Evolutionary conservation across 495 filamentous ascomycete species (phyloP), one percentile per base, ranked within the genome.

Genomic region (Cryomyces minteri): DNA sequence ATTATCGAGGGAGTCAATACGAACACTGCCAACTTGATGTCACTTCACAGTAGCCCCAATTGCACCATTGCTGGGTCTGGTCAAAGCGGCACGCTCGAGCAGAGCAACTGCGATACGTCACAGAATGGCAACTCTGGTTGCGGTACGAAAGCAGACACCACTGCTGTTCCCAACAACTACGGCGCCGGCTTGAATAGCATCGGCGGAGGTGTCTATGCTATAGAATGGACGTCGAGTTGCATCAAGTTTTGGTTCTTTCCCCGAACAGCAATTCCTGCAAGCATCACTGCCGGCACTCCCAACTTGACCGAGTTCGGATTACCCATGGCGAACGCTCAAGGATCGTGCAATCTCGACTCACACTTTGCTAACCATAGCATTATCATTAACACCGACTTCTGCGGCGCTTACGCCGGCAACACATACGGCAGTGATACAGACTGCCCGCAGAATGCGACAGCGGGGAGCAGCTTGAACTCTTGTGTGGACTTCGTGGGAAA

Each of bases 1-100:
- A 86, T 94, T 52, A 79, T 94, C 57, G 86, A 95, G 57, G 83
- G 83, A 37, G 81, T 92, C 48, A 85, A 90, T 61, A 53, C 65
- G 32, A 68, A 78, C 42, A 60, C 67, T 0, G 63, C 69, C 44
- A 81, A 88, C 51, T 57, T 68, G 36, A 76, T 92, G 51, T 78
- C 84, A 3, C 67, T 94, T 32, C 88, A 94, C 58, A 90, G 85
- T 0, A 57, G 58, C 6, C 60, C 68, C 9, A 70, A 71, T n/a
- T 92, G 84, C 60, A 62, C 51, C 33, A 62, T 86, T 46, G 62
- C 62, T 42, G 58, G 61, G 7, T 70, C 68, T 40, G 60, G 67
- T 1, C 62, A 76, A 50, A 59, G 67, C 8, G 68, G 70, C 11
- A 62, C 57, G 5, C 58, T 68, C 31, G 62, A 69, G 33, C 58